Base-by-base conservation (phyloP, 805 yeast genomes). In the Spathaspora gorwiae region DNA sequence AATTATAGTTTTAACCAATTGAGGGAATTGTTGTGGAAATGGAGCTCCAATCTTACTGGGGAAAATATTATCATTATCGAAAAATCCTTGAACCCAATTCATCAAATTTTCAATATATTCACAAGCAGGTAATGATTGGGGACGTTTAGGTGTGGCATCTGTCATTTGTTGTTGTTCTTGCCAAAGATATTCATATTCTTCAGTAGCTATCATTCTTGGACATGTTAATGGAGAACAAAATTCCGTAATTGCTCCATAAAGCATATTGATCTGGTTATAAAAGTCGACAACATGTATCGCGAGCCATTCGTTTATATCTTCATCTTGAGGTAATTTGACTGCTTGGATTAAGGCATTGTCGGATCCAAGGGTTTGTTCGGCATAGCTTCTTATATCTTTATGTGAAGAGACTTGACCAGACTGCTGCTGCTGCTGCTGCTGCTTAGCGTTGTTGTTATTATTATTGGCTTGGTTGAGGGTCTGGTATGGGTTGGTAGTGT, bases 271-370 rank as follows among this genome's bases (percentile, higher is more conserved):
- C 62, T 92, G 99, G 62, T 90, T 90, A 68, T 87, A 92, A 61
- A 92, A 94, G 64, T 92, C 98, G 13, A 90, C 97, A n/a, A 92
- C 94, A 62, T 92, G 96, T 10, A 90, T 95, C 0, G 99, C 98
- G 46, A 92, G 67, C 99, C 99, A 92, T 63, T 92, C 99, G 56
- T 85, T 84, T 45, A 82, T 60, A 56, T 88, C 94, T 65, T 92
- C 99, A 49, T 94, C 98, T 54, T 79, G 86, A 13, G 99, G 99
- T 27, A 94, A 72, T 59, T 86, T 86, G 19, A 92, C 98, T 0
- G 98, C 98, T 64, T 89, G 95, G 26, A 87, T 86, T 51, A 94
- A 73, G 2, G 90, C 90, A 30, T 92, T 83, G 32, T 92, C 95
- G 0, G 97, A 85, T 0, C 99, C 99, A 42, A 94, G 72, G 0